Base-by-base conservation (phyloP, 129 eudicot species). In the Artemisia argyi region DNA sequence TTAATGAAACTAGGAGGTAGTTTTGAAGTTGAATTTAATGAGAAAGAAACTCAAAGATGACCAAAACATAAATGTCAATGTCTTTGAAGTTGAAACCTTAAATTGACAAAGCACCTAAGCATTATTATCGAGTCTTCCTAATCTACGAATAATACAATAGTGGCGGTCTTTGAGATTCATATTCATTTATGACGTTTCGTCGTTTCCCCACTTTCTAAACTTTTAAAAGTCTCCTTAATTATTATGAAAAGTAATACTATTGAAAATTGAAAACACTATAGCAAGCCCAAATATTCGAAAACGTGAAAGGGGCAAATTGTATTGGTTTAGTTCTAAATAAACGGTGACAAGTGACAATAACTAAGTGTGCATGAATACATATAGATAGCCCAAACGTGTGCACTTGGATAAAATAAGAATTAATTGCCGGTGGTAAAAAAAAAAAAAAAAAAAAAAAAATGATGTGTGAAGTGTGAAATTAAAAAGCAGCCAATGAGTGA, bases 51-150 rank as follows among this genome's bases (percentile, higher is more conserved):
- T 17, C 44, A 54, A n/a, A 3, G 58, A 72, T 60, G 55, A 54
- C 65, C 54, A 28, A 68, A 75, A 58, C n/a, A 46, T 7, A 46
- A 75, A 24, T 55, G 73, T 44, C 73, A 44, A 75, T 56, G 67
- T 66, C 60, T 66, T 4, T 0, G 7, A 32, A 32, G 42, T 32
- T 32, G 42, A 66, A 56, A 73, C 67, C 67, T 51, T 51, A 26
- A 39, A 53, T 57, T 1, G 2, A 13, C 26, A 73, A 61, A 73
- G 47, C 50, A 16, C 65, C 28, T 65, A 42, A 55, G 65, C 73
- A 65, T 73, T 4, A 55, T 11, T 61, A 51, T 60, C 17, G n/a
- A 50, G 61, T 68, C 61, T 28, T 63, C 68, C 50, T 63, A 11
- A 12, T 63, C 39, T 1, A n/a, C n/a, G n/a, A n/a, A n/a, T n/a